phyloP scores from a whole-genome alignment of 345 rosid species.

The Rhodomyrtus tomentosa region DNA sequence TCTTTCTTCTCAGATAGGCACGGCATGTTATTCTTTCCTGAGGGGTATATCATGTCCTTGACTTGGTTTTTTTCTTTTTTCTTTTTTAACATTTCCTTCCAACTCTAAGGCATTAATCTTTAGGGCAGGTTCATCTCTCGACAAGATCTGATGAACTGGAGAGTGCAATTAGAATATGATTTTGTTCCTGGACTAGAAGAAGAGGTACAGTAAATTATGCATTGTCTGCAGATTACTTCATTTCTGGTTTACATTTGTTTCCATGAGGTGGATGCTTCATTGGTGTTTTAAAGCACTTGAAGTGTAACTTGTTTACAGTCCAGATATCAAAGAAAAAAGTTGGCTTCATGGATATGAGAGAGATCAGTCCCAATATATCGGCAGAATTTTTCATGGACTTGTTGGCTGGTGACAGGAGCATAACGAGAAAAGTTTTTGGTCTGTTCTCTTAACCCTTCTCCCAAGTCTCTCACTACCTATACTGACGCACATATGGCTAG shows the following conservation, averaged over 20 bases:
- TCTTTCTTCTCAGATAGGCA: slow-evolving; percentile 16
- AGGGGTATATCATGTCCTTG: slow-evolving; percentile 28
- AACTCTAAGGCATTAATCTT: not conserved
- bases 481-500: not conserved
- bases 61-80: not conserved
- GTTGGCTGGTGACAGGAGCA: slow-evolving; percentile 61
- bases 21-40: slow-evolving; percentile 24
- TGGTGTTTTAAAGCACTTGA: slow-evolving; percentile 23
- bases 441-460: slow-evolving; percentile 8
- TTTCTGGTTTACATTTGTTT: not conserved
- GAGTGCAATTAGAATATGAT: slow-evolving; percentile 62
- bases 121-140: slow-evolving; percentile 54
- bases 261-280: slow-evolving; percentile 1
- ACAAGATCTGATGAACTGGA: slow-evolving; percentile 72
- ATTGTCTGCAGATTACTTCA: not conserved
- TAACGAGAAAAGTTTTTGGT: slow-evolving; percentile 82
- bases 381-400: slow-evolving; percentile 66
- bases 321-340: slow-evolving; percentile 83
- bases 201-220: slow-evolving; percentile 36
- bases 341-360: slow-evolving; percentile 76
- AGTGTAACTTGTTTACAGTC: slow-evolving; percentile 87
- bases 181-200: slow-evolving; percentile 30
- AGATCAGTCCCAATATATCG: slow-evolving; percentile 30
- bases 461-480: not conserved
- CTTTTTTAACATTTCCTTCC: not conserved